Base-by-base conservation (phyloP, 257 asterid species). In the Nicotiana paniculata region DNA sequence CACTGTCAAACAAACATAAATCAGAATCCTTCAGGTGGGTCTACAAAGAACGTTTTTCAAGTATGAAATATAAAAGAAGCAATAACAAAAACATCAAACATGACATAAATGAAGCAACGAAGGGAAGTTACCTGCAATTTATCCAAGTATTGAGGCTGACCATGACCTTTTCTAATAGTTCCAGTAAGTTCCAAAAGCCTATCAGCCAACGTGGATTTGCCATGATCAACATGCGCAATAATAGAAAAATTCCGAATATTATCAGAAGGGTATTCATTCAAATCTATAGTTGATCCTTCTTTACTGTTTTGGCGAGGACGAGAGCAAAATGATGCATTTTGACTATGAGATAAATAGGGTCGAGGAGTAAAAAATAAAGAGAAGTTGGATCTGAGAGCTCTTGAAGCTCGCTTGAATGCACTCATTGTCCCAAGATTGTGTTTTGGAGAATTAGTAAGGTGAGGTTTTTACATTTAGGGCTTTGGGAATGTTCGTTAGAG, bases 151-250 rank as follows among this genome's bases (percentile, higher is more conserved):
- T 96, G 99, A 67, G 99, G 98, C 82, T 96, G 99, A 53, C 98
- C 99, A 53, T 89, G 98, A 59, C 98, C 99, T 89, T 92, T 96
- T 90, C 86, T 88, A 84, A 96, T 96, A 55, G 99, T 96, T 35
- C 93, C 98, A 4, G 99, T 96, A 54, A 96, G 95, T 92, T 96
- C 99, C 93, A 96, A 85, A 82, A 96, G 98, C 69, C 99, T 89
- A 87, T 96, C 99, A 84, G 99, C 99, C 26, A 96, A 90, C 9
- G 99, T 96, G n/a, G 99, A 96, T 85, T 96, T 96, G 4, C 99
- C 99, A 65, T 96, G 99, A 87, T 94, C 99, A 70, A 96, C 97
- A 79, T 96, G 99, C 15, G 99, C 99, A 84, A 96, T 96, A 37
- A 96, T 96, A 53, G 99, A 96, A 72, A 96, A 96, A 87, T 96